Evolutionary conservation across 129 eudicot species (phyloP).

Genomic region (Escallonia herrerae): DNA sequence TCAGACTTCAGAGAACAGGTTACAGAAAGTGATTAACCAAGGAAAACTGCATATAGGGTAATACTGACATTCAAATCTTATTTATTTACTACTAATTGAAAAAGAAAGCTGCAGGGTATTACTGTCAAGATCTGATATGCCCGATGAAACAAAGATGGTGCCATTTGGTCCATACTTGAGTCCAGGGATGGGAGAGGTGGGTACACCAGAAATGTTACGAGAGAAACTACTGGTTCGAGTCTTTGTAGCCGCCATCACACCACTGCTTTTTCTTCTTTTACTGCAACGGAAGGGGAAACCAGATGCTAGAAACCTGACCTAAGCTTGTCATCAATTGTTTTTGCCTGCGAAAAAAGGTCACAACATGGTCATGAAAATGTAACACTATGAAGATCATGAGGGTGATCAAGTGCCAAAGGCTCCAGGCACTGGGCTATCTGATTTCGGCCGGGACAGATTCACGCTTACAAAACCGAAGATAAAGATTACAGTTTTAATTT

Average conservation of each 20-base stretch:
- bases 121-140: constrained; percentile 95
- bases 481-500: too few relatives aligned
- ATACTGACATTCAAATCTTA: not conserved
- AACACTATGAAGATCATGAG: too few relatives aligned
- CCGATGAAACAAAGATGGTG: constrained; percentile 73
- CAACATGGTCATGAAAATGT: too few relatives aligned
- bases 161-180: constrained; percentile 92
- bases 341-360: not conserved
- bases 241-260: constrained; percentile 50
- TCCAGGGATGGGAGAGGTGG: constrained; percentile 53
- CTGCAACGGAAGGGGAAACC: constrained; percentile 4
- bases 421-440: too few relatives aligned
- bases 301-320: not conserved
- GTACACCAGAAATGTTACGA: constrained; percentile 46
- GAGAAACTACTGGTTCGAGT: constrained; percentile 77
- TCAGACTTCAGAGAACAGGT: not conserved
- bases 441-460: too few relatives aligned
- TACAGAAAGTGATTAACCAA: too few relatives aligned
- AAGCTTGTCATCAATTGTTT: not conserved
- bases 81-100: not conserved
- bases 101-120: constrained; percentile 15
- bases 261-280: not conserved
- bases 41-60: not conserved
- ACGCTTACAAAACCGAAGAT: too few relatives aligned
- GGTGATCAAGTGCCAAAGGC: too few relatives aligned